Evolutionary conservation across 176 grass and related monocot species (phyloP), one percentile per base, ranked within the genome.

Genomic region (Zoysia japonica): DNA sequence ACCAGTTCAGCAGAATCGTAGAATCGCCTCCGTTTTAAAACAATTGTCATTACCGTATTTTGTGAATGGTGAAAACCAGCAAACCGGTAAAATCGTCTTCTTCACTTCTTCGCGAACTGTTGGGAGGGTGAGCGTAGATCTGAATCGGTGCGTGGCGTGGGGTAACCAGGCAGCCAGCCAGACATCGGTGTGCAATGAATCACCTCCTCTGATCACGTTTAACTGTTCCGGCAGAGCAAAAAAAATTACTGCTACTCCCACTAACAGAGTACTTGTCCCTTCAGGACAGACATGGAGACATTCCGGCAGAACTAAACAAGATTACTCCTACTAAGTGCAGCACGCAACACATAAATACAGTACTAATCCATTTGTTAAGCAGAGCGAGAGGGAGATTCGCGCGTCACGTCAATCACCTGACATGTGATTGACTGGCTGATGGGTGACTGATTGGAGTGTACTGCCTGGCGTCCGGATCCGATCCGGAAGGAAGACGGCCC

Each of bases 231-330:
- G 48, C 48, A 10, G 8, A 56, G 53, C 53, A 16, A 56, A 17
- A 56, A 17, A 7, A 5, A 16, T 55, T 28, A 28, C 28, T 28
- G 28, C 28, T 28, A 28, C 28, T 28, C 28, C 28, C 28, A 55
- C 14, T 55, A 57, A 3, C 2, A 60, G n/a, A 1, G 57, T 63
- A 42, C 43, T 78, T 78, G 64, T 47, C 59, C 76, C 53, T 42
- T 85, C 79, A 51, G 51, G 69, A 20, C 51, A 79, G 77, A 78
- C 80, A 87, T 35, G 50, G 41, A 40, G 52, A 87, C 75, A 87
- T 87, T 89, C 76, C 16, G 2, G 45, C 14, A 78, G 35, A 47
- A 65, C 16, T 41, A 56, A 74, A 13, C 16, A 49, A 57, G 16
- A 57, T 57, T 57, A 57, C 54, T 19, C 16, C 1, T 19, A 28